These are phyloP conservation scores for Ophiostoma sp. DNA, from an alignment of 2,329 filamentous ascomycete species.

Conservation along the genomic window DNA sequence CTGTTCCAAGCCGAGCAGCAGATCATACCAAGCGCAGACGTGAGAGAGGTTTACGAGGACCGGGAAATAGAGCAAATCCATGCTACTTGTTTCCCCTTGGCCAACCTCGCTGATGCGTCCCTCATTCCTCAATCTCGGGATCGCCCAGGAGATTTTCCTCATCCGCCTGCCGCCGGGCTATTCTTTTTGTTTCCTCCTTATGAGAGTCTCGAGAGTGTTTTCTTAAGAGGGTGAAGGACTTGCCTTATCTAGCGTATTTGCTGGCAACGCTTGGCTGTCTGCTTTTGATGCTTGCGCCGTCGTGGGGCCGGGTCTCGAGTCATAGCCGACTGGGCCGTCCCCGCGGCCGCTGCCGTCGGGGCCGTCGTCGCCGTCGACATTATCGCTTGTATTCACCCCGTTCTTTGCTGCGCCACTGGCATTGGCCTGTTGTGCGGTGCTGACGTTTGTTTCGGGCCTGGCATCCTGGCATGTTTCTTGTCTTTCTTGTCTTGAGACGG, in stretches of 20 bases:
- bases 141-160: neutral
- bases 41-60: neutral
- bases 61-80: neutral
- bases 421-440: neutral
- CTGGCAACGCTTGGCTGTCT: neutral
- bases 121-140: neutral
- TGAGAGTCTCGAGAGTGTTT: neutral
- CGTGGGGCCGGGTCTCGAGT: neutral
- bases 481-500: conserved; percentile 27
- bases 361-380: neutral
- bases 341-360: neutral
- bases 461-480: conserved; percentile 31
- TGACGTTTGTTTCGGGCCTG: conserved; percentile 34
- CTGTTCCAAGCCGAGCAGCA: conserved; percentile 13
- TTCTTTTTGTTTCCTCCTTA: neutral
- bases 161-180: neutral
- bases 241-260: conserved; percentile 16
- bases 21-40: conserved; percentile 1
- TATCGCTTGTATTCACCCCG: neutral
- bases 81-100: neutral
- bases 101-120: neutral
- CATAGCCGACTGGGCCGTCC: neutral
- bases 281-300: neutral
- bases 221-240: neutral
- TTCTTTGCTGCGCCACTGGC: neutral